These are phyloP conservation scores for Cucumis cinereus DNA, from an alignment of 306 rosid genomes.

Conservation along the genomic window DNA sequence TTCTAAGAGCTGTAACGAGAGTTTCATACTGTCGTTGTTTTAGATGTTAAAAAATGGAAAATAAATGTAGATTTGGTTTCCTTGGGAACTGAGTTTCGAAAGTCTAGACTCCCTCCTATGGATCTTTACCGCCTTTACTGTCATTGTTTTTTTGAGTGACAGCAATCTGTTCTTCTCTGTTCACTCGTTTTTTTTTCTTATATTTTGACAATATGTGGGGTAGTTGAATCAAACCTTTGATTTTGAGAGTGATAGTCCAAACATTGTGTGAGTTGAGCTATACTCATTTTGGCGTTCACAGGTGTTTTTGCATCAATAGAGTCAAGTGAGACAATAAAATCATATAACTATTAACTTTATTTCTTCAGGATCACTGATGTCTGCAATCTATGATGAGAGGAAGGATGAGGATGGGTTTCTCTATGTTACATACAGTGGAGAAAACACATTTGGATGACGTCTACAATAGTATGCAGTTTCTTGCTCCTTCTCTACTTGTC, in stretches of 20 bases:
- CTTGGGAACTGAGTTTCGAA: not conserved
- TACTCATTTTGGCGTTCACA: no score
- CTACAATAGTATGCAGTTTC: not conserved
- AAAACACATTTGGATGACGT: conserved; percentile 34
- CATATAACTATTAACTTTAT: not conserved
- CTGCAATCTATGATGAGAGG: conserved; percentile 32
- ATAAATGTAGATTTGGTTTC: not conserved
- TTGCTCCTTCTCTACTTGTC: not conserved
- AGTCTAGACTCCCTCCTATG: not conserved
- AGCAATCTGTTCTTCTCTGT: not conserved
- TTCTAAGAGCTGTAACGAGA: not conserved
- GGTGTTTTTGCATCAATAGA: no score
- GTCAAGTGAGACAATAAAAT: not conserved
- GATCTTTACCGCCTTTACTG: not conserved
- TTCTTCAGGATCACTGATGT: conserved; percentile 8
- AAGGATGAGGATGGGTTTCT: conserved; percentile 21
- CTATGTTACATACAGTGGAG: conserved; percentile 32
- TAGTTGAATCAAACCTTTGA: no score
- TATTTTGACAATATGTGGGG: no score
- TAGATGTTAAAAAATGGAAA: not conserved
- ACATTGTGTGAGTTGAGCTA: no score
- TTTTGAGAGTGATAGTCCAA: no score
- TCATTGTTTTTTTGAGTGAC: not conserved
- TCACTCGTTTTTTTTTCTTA: no score
- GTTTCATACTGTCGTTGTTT: not conserved